phyloP scores from a whole-genome alignment of 2,329 filamentous ascomycete genomes.

The Cercospora zeae-maydis region DNA sequence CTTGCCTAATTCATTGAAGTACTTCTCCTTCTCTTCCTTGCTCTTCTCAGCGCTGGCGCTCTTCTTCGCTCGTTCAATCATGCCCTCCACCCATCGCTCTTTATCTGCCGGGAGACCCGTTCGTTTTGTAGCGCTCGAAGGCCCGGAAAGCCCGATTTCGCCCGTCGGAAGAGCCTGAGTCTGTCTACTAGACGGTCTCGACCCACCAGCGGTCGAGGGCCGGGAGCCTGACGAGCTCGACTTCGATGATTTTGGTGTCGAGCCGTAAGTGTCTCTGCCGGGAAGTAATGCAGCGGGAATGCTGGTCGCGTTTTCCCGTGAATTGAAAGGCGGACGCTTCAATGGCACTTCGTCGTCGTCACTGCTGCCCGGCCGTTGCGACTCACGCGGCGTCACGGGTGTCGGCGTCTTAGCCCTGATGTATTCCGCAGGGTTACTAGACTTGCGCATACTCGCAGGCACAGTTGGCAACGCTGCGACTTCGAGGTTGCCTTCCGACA shows the following conservation, averaged over 20 bases:
- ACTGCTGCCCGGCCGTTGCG: conserved; percentile 16
- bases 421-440: conserved; percentile 30
- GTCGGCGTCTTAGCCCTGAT: conserved; percentile 17
- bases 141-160: conserved; percentile 23
- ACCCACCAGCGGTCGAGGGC: conserved; percentile 27
- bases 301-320: conserved; percentile 9
- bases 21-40: conserved; percentile 33
- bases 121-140: conserved; percentile 20
- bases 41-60: conserved; percentile 52
- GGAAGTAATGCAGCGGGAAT: conserved; percentile 1
- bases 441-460: conserved; percentile 23
- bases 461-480: conserved; percentile 46
- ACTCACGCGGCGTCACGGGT: conserved; percentile 6
- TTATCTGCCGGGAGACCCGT: conserved; percentile 58
- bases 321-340: conserved; percentile 6
- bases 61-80: conserved; percentile 73
- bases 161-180: not conserved
- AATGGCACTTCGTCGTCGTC: conserved; percentile 15
- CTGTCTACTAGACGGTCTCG: conserved; percentile 26
- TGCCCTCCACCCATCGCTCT: conserved; percentile 75
- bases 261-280: conserved; percentile 1
- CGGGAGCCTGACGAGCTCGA: conserved; percentile 25
- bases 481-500: conserved; percentile 54
- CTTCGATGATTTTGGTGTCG: conserved; percentile 23
- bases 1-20: conserved; percentile 68